Base-by-base conservation (phyloP, 257 asterid species). In the Ballota nigra region DNA sequence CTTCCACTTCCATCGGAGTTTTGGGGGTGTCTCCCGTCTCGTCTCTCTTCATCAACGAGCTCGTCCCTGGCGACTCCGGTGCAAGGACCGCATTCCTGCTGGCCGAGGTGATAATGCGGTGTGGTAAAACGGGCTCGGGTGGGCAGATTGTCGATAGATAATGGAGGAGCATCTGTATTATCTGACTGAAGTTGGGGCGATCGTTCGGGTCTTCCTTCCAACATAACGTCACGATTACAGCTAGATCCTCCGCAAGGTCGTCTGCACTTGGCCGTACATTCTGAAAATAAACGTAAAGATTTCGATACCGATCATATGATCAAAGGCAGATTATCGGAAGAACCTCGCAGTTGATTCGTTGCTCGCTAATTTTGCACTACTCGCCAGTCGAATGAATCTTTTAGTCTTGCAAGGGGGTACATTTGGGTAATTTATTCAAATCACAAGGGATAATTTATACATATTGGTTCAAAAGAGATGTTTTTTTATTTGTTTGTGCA, bases 1-100 rank as follows among this genome's bases (percentile, higher is more conserved):
- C 77, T 64, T 89, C 97, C 76, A 72, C 61, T 40, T 64, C 72
- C 29, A 34, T 62, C 0, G 91, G 85, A 28, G 82, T 82, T 28
- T 79, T 81, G 0, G 87, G 88, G 0, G 92, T 86, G 29, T 78
- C 18, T 10, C 74, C 88, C 38, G 88, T 80, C 83, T 82, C 16
- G 15, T 76, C 89, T 38, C 89, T 82, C 83, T 81, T 75, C 97
- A 95, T 91, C 84, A 95, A 77, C 1, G 99, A 82, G 68, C 98
- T 86, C 12, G 97, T 91, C 41, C 99, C 98, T 0, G 98, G 97
- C 72, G 98, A 94, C 75, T 92, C 98, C 0, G 97, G 99, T 55
- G 98, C 88, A 31, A 87, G 82, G 71, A 90, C 82, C 4, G 83
- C 71, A 56, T 89, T 91, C 69, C 66, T 61, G 3, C 66, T 61